Conservation (phyloP, 495 filamentous ascomycete genomes). For the Talaromyces ruber region DNA sequence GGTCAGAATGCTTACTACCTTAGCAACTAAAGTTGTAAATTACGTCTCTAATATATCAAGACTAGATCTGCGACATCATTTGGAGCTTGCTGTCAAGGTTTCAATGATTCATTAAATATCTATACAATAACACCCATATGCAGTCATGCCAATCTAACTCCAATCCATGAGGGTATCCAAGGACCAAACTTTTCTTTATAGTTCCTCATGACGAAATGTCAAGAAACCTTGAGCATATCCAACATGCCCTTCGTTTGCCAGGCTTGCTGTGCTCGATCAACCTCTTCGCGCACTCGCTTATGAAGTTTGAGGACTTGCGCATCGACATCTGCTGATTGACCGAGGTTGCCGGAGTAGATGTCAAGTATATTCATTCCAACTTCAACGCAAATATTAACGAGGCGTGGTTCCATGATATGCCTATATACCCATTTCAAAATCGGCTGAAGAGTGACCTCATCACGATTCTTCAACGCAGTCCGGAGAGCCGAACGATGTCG, state of each 20-base stretch:
- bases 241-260: slow-evolving; percentile 76
- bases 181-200: slow-evolving; percentile 1
- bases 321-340: slow-evolving; percentile 64
- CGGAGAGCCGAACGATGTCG: slow-evolving; percentile 80
- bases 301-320: slow-evolving; percentile 54
- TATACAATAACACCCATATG: neutral
- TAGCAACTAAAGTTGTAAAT: neutral
- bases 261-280: slow-evolving; percentile 73
- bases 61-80: neutral
- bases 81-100: neutral
- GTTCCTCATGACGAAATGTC: slow-evolving; percentile 3
- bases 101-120: neutral
- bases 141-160: slow-evolving; percentile 13
- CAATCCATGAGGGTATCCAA: slow-evolving; percentile 14
- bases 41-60: neutral
- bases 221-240: slow-evolving; percentile 52
- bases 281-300: slow-evolving; percentile 60
- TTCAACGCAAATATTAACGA: slow-evolving; percentile 69
- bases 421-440: slow-evolving; percentile 75
- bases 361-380: slow-evolving; percentile 72
- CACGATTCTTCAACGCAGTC: slow-evolving; percentile 72
- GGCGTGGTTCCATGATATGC: slow-evolving; percentile 69
- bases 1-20: neutral
- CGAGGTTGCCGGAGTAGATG: slow-evolving; percentile 75
- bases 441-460: slow-evolving; percentile 72